Percentiles rank a stretch among this genome's conserved stretches.
Evolutionary conservation across 495 filamentous ascomycete genomes (phyloP).

Genomic region (Hypomontagnella submonticulosa): DNA sequence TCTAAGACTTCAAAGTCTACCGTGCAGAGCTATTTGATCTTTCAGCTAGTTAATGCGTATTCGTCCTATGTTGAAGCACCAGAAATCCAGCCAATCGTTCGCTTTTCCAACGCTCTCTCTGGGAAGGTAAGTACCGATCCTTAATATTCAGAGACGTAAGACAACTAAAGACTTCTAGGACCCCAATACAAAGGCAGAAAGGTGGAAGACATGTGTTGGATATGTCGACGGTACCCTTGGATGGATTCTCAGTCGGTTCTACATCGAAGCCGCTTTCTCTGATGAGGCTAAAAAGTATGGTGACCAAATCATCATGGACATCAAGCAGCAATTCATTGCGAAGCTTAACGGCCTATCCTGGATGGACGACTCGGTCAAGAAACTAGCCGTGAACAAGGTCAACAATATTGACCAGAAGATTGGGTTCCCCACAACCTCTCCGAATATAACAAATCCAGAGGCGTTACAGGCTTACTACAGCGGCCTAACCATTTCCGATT

Average conservation of each 20-base stretch:
- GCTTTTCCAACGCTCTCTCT: slow-evolving; percentile 62
- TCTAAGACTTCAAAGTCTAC: slow-evolving; percentile 47
- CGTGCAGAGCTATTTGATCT: slow-evolving; percentile 51
- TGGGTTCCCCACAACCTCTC: slow-evolving; percentile 74
- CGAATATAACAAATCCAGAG: slow-evolving; percentile 68
- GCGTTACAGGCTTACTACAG: slow-evolving; percentile 69
- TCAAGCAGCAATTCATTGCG: slow-evolving; percentile 71
- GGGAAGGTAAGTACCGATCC: slow-evolving; percentile 44
- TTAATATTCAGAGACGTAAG: background rate
- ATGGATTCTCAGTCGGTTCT: slow-evolving; percentile 72
- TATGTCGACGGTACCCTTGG: slow-evolving; percentile 67
- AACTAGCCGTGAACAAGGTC: slow-evolving; percentile 73
- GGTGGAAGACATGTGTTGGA: slow-evolving; percentile 75
- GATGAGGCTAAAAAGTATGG: slow-evolving; percentile 71
- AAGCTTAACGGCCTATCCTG: slow-evolving; percentile 69
- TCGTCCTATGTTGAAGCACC: slow-evolving; percentile 66
- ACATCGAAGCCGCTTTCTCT: slow-evolving; percentile 72
- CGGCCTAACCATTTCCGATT: slow-evolving; percentile 61
- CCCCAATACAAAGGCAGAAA: slow-evolving; percentile 69
- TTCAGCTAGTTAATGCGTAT: slow-evolving; percentile 47
- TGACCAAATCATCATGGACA: slow-evolving; percentile 75
- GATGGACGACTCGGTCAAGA: slow-evolving; percentile 74
- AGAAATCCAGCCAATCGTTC: slow-evolving; percentile 65
- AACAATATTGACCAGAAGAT: slow-evolving; percentile 79
- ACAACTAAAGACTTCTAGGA: slow-evolving; percentile 53